These are phyloP conservation scores for Colletotrichum cuscutae DNA, from an alignment of 2,329 filamentous ascomycete species.

Conservation along the genomic window DNA sequence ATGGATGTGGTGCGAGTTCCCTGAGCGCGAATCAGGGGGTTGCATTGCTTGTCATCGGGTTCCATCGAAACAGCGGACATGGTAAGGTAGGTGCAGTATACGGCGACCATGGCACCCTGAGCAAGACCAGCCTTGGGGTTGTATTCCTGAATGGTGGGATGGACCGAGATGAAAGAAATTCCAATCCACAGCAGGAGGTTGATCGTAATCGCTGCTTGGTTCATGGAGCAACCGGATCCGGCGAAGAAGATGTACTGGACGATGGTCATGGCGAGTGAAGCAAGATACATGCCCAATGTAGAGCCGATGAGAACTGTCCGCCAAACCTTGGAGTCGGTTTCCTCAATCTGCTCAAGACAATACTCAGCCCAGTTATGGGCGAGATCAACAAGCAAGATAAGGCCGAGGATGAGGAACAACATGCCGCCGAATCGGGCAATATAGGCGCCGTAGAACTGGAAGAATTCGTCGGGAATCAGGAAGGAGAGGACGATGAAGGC, in stretches of 20 bases:
- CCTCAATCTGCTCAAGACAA: slow-evolving; percentile 92
- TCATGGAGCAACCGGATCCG: slow-evolving; percentile 84
- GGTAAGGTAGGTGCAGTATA: slow-evolving; percentile 98
- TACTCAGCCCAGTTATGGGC: slow-evolving; percentile 98
- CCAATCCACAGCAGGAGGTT: slow-evolving; percentile 87
- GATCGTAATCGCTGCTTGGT: slow-evolving; percentile 94
- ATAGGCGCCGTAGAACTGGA: slow-evolving; percentile 96
- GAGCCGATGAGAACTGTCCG: slow-evolving; percentile 89
- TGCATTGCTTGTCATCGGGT: slow-evolving; percentile 92
- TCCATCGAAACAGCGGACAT: slow-evolving; percentile 99
- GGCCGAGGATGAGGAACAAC: slow-evolving; percentile 90
- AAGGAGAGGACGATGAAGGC: slow-evolving; percentile 90
- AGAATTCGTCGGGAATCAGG: slow-evolving; percentile 94
- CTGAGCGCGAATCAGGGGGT: slow-evolving; percentile 86
- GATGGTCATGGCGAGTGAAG: slow-evolving; percentile 91
- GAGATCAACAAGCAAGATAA: slow-evolving; percentile 92
- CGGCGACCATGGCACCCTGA: slow-evolving; percentile 96
- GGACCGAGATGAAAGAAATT: slow-evolving; percentile 86
- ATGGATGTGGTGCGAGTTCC: slow-evolving; percentile 91
- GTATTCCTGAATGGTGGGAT: slow-evolving; percentile 88
- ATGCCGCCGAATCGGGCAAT: slow-evolving; percentile 89
- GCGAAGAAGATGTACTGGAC: slow-evolving; percentile 99
- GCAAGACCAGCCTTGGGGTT: slow-evolving; percentile 95
- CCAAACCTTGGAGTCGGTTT: slow-evolving; percentile 87
- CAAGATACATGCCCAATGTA: slow-evolving; percentile 92